Base-by-base conservation (phyloP, 208 protist genomes). In the Leishmania amazonensis region DNA sequence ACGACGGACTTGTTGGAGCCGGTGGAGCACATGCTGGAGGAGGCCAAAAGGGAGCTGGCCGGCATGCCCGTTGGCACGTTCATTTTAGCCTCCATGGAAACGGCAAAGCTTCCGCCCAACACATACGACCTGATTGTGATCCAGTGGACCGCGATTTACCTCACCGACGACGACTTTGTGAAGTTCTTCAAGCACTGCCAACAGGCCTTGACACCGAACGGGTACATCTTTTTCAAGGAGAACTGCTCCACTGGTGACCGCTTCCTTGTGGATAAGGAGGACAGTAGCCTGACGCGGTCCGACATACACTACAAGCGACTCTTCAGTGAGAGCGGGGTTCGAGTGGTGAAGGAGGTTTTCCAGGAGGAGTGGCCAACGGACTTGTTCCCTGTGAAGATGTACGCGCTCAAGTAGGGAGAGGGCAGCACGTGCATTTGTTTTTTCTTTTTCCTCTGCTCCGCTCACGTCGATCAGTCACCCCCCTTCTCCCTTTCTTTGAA, bases 151-250 rank as follows among this genome's bases (percentile, higher is more conserved):
- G 92, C 91, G 62, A 98, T 97, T 75, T 98, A 98, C 84, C 90
- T 98, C 45, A 98, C 96, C 35, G 97, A 98, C 85, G 89, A 88
- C 40, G 95, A 98, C 86, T 97, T 98, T 85, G 89, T 95, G n/a
- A 85, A 82, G 9, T 98, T 98, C 85, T 90, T 98, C 60, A 79
- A 74, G 65, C 86, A 91, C 73, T 96, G 91, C 89, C 93, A 93
- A 76, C 62, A 80, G 65, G 90, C 92, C 0, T 86, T 98, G 57
- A 94, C 90, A n/a, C 80, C 86, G 11, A 79, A 88, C n/a, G 97
- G 96, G 19, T 93, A 95, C 77, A 94, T 98, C 64, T 96, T 98
- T 80, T 95, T 98, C 73, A 98, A 98, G 87, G 97, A 98, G 83
- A 98, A 98, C 79, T 89, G 86, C 78, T 80, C 87, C 21, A 84